A percentile compares a stretch with the other conserved stretches of the same genome.
Conservation (phyloP, 1,139 yeast genomes). For the Pichiaceae sp. region DNA sequence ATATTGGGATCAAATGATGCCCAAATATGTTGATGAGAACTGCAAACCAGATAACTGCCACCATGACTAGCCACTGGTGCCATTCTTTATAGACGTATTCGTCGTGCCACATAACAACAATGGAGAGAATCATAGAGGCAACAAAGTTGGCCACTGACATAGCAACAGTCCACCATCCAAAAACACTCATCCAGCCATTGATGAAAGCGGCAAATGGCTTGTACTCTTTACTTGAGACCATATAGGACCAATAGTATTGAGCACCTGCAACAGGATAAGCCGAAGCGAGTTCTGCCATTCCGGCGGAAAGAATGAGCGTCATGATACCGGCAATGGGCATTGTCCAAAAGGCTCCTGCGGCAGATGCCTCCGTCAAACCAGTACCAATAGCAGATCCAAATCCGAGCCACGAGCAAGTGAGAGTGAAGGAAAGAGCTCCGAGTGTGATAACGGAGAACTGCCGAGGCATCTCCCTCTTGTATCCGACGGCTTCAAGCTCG, state of each 20-base stretch:
- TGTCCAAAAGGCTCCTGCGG: conserved; percentile 26
- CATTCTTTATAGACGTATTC: conserved; percentile 37
- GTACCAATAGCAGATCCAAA: conserved; percentile 42
- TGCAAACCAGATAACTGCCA: conserved; percentile 37
- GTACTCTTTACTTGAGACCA: conserved; percentile 45
- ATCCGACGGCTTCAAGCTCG: conserved; percentile 39
- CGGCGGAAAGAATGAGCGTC: conserved; percentile 39
- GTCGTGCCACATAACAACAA: conserved; percentile 29
- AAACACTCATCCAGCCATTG: conserved; percentile 53
- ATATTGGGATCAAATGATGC: conserved; percentile 16
- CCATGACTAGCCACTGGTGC: conserved; percentile 42
- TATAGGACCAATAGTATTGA: conserved; percentile 42
- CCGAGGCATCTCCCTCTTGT: conserved; percentile 66
- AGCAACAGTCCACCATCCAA: conserved; percentile 48
- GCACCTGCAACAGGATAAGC: conserved; percentile 71
- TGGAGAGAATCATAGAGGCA: conserved; percentile 53
- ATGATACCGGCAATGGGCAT: conserved; percentile 33
- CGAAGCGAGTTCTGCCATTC: conserved; percentile 53
- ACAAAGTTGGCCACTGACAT: conserved; percentile 59
- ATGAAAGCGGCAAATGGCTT: conserved; percentile 51
- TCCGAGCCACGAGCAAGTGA: conserved; percentile 43
- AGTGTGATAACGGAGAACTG: conserved; percentile 57
- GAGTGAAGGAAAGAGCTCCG: conserved; percentile 66
- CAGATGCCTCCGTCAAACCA: conserved; percentile 48
- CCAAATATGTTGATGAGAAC: conserved; percentile 5